Base-by-base conservation (phyloP, 2,329 filamentous ascomycete genomes). In the Talaromyces atroroseus region DNA sequence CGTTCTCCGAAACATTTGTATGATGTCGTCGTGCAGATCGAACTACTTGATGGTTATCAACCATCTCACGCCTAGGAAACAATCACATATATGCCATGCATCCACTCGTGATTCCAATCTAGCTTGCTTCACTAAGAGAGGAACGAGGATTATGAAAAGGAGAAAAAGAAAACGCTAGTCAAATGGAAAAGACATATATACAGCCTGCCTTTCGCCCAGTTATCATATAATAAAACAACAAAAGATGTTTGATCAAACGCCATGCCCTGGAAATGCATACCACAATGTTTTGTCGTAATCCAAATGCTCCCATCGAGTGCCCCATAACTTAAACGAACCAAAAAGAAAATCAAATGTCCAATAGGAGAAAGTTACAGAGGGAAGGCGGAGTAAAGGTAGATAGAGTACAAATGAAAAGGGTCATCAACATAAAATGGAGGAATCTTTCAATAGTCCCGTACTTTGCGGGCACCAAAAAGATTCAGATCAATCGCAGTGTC, bases 401-500 rank as follows among this genome's bases (percentile, higher is more conserved):
- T 42, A 29, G 16, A 21, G 32, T 36, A 44, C 18, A 44, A 18
- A 23, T 14, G 20, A 44, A 44, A 44, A 21, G 4, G 26, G 40
- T 44, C 40, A 44, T 44, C 40, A 44, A 44, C 40, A 44, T 44
- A 12, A 23, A 21, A 21, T 12, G 18, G 10, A 23, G n/a, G 12
- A 10, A 44, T 21, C 18, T 23, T 21, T 54, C 40, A 58, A 24
- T 53, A 71, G 18, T 63, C 64, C 48, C 68, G 63, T 32, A 70
- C 65, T 32, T 66, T 68, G 49, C 74, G 64, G 16, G 75, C 69
- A 49, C 74, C 73, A 56, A 77, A 77, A 45, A 71, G 72, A 20
- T 70, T 65, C 45, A 77, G 59, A 52, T 69, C 74, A 32, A 77
- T 62, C 20, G 74, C 73, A 3, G 75, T 77, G 58, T 77, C 75